A percentile compares a stretch with the other conserved stretches of the same genome.
These are phyloP conservation scores for Ophiostoma montium DNA, from an alignment of 2,329 filamentous ascomycete species.

Conservation along the genomic window DNA sequence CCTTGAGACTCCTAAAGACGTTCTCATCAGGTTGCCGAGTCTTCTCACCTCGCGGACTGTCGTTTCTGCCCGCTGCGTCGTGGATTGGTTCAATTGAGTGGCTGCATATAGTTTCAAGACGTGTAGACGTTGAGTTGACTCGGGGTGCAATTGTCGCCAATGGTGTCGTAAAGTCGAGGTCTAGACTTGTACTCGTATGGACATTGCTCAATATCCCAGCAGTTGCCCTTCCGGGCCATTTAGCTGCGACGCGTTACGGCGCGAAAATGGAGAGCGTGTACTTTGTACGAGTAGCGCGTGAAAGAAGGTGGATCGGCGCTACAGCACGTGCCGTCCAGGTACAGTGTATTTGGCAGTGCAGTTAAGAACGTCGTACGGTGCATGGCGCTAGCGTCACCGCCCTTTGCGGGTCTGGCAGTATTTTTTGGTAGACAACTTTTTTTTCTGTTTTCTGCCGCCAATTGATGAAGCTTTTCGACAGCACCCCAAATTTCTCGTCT, in stretches of 20 bases:
- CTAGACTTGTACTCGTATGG: not conserved
- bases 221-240: conserved; percentile 6
- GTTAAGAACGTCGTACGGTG: not conserved
- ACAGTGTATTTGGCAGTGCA: not conserved
- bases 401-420: conserved; percentile 2
- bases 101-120: not conserved
- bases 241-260: conserved; percentile 8
- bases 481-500: not conserved
- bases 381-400: conserved; percentile 1
- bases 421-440: conserved; percentile 7
- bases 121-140: too few relatives aligned
- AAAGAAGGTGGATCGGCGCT: conserved; percentile 2
- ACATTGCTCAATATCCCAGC: not conserved
- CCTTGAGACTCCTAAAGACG: not conserved
- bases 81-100: not conserved
- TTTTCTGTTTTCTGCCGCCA: conserved; percentile 15
- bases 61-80: not conserved
- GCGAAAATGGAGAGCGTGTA: conserved; percentile 8
- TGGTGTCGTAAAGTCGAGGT: not conserved
- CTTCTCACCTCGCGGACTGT: not conserved
- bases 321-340: conserved; percentile 1
- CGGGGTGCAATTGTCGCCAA: not conserved
- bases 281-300: too few relatives aligned
- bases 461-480: conserved; percentile 1
- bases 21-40: not conserved